phyloP scores from a whole-genome alignment of 768 basidiomycete species.

The Agaricus sinodeliciosus region DNA sequence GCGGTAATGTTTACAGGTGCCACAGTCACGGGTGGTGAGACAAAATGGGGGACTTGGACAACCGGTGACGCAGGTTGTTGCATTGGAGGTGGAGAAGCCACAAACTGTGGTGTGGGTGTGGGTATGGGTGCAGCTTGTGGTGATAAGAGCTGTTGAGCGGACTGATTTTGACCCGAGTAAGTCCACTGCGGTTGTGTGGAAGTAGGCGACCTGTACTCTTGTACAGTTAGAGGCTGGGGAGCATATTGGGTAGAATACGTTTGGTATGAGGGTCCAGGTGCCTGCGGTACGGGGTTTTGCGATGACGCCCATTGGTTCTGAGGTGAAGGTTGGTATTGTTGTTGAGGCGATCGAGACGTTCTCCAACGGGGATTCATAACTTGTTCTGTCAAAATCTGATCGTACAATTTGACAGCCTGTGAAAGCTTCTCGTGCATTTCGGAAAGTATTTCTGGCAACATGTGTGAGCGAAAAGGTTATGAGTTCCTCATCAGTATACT shows the following conservation, averaged over 20 bases:
- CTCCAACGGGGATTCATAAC: conserved; percentile 68
- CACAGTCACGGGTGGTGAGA: conserved; percentile 15
- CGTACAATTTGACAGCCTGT: conserved; percentile 88
- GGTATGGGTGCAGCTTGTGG: conserved; percentile 8
- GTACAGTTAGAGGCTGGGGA: conserved; percentile 15
- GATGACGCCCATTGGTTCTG: conserved; percentile 16
- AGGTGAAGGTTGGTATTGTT: conserved; percentile 20
- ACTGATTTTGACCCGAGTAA: conserved; percentile 13
- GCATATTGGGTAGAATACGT: conserved; percentile 29
- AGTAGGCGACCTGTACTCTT: conserved; percentile 13
- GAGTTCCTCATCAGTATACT: conserved; percentile 11
- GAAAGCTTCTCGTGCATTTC: conserved; percentile 96
- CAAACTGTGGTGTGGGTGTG: conserved; percentile 18
- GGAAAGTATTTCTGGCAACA: conserved; percentile 61
- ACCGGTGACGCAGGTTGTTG: conserved; percentile 21
- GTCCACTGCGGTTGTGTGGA: conserved; percentile 12
- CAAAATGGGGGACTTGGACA: conserved; percentile 8
- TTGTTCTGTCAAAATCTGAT: conserved; percentile 80
- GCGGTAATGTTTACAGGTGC: conserved; percentile 9
- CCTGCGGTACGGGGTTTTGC: conserved; percentile 6
- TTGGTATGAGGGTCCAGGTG: conserved; percentile 21
- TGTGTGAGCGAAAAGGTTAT: background rate
- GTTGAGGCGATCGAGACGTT: conserved; percentile 21
- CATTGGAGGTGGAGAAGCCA: conserved; percentile 20
- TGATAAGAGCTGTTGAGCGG: conserved; percentile 14